Base-by-base conservation (phyloP, 2,329 filamentous ascomycete species). In the Colletotrichum phormii region DNA sequence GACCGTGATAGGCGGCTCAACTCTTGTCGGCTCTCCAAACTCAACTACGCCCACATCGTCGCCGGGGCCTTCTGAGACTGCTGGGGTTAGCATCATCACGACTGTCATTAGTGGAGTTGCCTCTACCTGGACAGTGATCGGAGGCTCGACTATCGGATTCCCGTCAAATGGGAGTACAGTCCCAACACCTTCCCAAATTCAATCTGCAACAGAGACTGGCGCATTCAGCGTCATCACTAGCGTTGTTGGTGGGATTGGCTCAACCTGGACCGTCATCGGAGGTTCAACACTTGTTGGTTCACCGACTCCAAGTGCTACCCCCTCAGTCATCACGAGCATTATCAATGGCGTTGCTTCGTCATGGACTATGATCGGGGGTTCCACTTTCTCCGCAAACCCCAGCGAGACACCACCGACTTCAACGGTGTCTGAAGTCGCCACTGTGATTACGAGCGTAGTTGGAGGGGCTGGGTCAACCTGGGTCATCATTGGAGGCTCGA, bases 371-470 rank as follows among this genome's bases (percentile, higher is more conserved):
- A 54, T 37, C 2, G 65, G 49, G 0, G 46, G 49, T 2, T 63
- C 65, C 1, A 55, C 57, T 2, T 6, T 54, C 33, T 33, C 18
- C 4, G 18, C 5, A 2, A 9, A 12, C 15, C 3, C 15, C 35
- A 12, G 15, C 24, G 31, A 11, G 15, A 18, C 33, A 11, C 9
- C 31, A 8, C 11, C 49, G 11, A 37, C 46, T 31, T 22, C 5
- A 5, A 37, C 35, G 1, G n/a, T 26, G 1, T 31, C n/a, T 3
- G 57, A 11, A 0, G 49, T 8, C 1, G 33, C 31, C 8, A 63
- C 53, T 9, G n/a, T 69, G 6, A 12, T 64, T 15, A 72, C 69
- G 13, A 69, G 69, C 11, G 31, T 62, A 4, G 13, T 72, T 5
- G 59, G 46, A 33, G 64, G 64, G 15, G 42, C 31, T 0, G 49